Evolutionary conservation across 345 rosid genomes (phyloP).

Genomic region (Erodium maritimum): DNA sequence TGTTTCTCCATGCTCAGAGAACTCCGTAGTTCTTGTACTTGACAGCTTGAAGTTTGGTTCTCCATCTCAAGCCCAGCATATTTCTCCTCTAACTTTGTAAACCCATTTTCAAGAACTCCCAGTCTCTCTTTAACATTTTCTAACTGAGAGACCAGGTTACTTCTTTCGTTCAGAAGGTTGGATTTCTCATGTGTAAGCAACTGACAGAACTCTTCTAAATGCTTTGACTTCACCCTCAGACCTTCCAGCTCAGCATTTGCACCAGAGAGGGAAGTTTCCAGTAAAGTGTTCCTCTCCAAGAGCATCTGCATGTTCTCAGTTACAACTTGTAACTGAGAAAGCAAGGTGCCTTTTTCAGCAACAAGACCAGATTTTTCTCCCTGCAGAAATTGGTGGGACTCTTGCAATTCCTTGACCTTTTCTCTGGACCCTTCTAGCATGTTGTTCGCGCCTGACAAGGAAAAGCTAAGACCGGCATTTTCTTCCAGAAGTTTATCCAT

Average conservation of each 20-base stretch:
- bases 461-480: slow-evolving; percentile 50
- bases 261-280: slow-evolving; percentile 50
- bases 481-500: slow-evolving; percentile 42
- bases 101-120: slow-evolving; percentile 50
- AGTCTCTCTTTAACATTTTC: slow-evolving; percentile 51
- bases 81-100: slow-evolving; percentile 50
- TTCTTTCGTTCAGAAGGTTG: slow-evolving; percentile 39
- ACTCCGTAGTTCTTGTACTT: slow-evolving; percentile 54
- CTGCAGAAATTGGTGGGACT: slow-evolving; percentile 46
- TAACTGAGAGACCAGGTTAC: slow-evolving; percentile 41
- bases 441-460: slow-evolving; percentile 61
- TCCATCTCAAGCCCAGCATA: slow-evolving; percentile 56
- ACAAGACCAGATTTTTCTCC: slow-evolving; percentile 61
- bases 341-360: slow-evolving; percentile 59
- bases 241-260: slow-evolving; percentile 73
- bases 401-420: slow-evolving; percentile 43
- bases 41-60: slow-evolving; percentile 41
- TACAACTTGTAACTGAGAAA: slow-evolving; percentile 68
- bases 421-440: slow-evolving; percentile 58
- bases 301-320: slow-evolving; percentile 67
- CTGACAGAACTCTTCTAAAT: slow-evolving; percentile 59
- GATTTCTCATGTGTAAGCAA: slow-evolving; percentile 67
- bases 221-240: slow-evolving; percentile 47
- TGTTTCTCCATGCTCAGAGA: slow-evolving; percentile 50
- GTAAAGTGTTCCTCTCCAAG: slow-evolving; percentile 40